These are phyloP conservation scores for Lumnitzera racemosa DNA, from an alignment of 345 rosid genomes.

Conservation along the genomic window DNA sequence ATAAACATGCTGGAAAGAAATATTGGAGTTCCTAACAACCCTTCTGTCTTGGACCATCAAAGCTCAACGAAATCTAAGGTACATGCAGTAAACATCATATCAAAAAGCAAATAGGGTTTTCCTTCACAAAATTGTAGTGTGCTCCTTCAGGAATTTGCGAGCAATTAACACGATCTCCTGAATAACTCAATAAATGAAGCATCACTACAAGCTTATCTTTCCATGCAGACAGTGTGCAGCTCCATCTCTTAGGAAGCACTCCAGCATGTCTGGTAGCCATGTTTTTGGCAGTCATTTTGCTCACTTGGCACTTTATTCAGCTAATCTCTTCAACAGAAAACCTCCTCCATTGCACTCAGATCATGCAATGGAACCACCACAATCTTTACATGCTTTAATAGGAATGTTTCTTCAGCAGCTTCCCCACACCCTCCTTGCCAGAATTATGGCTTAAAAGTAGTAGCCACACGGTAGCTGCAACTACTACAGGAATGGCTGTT, in stretches of 20 bases:
- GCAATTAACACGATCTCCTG: not conserved
- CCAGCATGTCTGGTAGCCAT: conserved; percentile 91
- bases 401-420: conserved; percentile 36
- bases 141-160: not conserved
- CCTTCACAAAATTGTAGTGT: too few species aligned
- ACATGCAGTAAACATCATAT: too few species aligned
- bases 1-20: too few species aligned
- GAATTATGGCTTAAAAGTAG: conserved; percentile 52
- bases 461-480: conserved; percentile 81
- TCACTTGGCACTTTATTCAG: conserved; percentile 63
- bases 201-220: conserved; percentile 38
- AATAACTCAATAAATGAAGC: not conserved
- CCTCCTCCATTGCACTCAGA: conserved; percentile 90
- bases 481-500: conserved; percentile 67
- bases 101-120: too few species aligned
- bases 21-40: too few species aligned
- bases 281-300: conserved; percentile 73
- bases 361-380: conserved; percentile 79
- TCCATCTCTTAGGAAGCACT: conserved; percentile 98
- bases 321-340: conserved; percentile 65
- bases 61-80: too few species aligned
- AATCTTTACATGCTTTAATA: conserved; percentile 54
- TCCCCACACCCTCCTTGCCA: conserved; percentile 15
- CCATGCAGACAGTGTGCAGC: conserved; percentile 70
- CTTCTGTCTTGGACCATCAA: too few species aligned